Percentiles rank a stretch among this genome's conserved stretches.
These are phyloP conservation scores for Candida sp. DNA, from an alignment of 1,139 yeast genomes.

Conservation along the genomic window DNA sequence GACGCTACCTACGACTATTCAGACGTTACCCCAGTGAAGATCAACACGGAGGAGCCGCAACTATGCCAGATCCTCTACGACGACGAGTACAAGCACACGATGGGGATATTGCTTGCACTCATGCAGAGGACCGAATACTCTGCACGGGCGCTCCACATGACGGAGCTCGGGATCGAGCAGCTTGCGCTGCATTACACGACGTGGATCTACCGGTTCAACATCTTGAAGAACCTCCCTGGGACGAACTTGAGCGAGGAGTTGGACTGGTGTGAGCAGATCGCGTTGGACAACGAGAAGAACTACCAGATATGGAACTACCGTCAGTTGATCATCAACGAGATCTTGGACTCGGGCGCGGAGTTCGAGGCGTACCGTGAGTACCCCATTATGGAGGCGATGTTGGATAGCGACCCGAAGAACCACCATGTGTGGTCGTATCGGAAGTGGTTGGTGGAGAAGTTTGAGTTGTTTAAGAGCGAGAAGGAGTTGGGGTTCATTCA, in stretches of 20 bases:
- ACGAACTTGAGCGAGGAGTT: constrained; percentile 53
- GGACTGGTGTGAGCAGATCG: constrained; percentile 79
- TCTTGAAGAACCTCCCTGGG: constrained; percentile 44
- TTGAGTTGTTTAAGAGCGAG: constrained; percentile 44
- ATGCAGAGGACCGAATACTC: constrained; percentile 66
- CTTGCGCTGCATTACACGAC: constrained; percentile 94
- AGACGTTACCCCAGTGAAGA: constrained; percentile 44
- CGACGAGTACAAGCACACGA: constrained; percentile 64
- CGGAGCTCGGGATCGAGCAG: constrained; percentile 62
- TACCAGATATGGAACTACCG: constrained; percentile 98
- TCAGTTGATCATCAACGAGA: constrained; percentile 54
- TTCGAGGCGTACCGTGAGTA: constrained; percentile 60
- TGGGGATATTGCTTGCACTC: constrained; percentile 68
- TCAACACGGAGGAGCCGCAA: constrained; percentile 52
- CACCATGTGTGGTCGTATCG: constrained; percentile 97
- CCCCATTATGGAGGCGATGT: constrained; percentile 66
- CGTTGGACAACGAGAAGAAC: constrained; percentile 82
- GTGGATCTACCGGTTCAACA: constrained; percentile 80
- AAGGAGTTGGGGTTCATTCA: constrained; percentile 60
- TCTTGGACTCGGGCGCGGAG: constrained; percentile 20
- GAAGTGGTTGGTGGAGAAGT: constrained; percentile 73
- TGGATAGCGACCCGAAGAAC: constrained; percentile 82
- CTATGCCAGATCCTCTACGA: constrained; percentile 81
- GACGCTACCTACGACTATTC: constrained; percentile 26
- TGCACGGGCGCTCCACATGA: constrained; percentile 70